Percentiles rank a stretch among this genome's conserved stretches.
These are phyloP conservation scores for Coemansia umbellata DNA, from an alignment of 192 early-diverging fungal genomes.

Conservation along the genomic window DNA sequence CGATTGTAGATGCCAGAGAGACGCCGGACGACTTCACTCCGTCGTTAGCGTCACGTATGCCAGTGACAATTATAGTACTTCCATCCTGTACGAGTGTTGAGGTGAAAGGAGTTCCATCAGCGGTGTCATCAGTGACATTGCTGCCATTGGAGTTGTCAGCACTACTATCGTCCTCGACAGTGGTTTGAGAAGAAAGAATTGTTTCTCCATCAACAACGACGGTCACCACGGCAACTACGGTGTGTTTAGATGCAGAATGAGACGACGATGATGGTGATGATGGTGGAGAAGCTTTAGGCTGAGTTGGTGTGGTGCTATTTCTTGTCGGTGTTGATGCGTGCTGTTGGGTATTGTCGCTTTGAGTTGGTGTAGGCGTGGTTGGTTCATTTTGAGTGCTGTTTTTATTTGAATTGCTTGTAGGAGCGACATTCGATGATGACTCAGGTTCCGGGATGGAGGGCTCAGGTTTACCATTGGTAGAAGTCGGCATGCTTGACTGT, in stretches of 20 bases:
- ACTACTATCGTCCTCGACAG: constrained; percentile 11
- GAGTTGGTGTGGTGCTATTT: too few species aligned
- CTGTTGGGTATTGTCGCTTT: too few species aligned
- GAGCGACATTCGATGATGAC: too few species aligned
- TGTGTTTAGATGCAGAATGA: constrained; percentile 14
- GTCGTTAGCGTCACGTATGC: neutral
- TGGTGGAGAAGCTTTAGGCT: too few species aligned
- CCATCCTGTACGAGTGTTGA: constrained; percentile 35
- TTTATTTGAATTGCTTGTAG: too few species aligned
- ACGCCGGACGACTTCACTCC: constrained; percentile 1
- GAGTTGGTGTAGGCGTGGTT: too few species aligned
- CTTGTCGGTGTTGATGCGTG: too few species aligned
- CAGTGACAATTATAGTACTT: constrained; percentile 31
- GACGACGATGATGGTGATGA: too few species aligned
- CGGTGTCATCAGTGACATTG: neutral
- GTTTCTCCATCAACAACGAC: constrained; percentile 32
- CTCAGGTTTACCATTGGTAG: too few species aligned
- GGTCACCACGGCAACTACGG: constrained; percentile 29
- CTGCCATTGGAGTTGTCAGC: neutral
- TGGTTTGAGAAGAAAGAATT: constrained; percentile 21
- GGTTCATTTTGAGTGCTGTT: too few species aligned
- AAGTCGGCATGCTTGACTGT: too few species aligned
- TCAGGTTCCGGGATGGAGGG: too few species aligned
- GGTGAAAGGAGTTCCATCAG: constrained; percentile 12
- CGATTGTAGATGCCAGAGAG: neutral